Conservation (phyloP, 768 basidiomycete genomes). For the Amanita muscaria region DNA sequence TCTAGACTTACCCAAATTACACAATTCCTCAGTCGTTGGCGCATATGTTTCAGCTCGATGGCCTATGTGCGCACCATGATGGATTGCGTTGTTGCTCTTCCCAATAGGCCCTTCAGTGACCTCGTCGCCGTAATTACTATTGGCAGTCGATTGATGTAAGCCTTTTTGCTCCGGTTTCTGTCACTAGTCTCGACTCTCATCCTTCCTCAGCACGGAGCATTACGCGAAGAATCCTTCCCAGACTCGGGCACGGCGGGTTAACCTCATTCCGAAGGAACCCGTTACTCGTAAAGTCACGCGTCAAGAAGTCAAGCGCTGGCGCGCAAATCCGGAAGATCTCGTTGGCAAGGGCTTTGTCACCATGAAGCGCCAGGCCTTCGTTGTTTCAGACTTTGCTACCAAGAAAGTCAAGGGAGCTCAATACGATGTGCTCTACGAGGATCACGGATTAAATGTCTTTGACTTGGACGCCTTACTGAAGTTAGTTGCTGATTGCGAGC, state of each 20-base stretch:
- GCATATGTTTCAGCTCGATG: background rate
- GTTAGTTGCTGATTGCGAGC: no score
- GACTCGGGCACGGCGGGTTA: background rate
- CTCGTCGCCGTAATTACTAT: no score
- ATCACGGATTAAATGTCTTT: no score
- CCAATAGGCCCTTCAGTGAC: no score
- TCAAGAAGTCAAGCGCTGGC: background rate
- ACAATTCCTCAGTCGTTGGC: background rate
- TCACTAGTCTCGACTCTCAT: no score
- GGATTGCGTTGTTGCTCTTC: background rate
- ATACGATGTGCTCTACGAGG: background rate
- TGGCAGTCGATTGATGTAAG: background rate
- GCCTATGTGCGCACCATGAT: background rate
- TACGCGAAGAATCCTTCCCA: no score
- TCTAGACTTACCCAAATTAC: constrained; percentile 1
- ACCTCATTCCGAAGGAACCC: background rate
- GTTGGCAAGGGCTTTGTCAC: background rate
- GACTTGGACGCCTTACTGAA: no score
- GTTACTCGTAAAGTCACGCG: background rate
- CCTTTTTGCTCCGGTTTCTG: background rate
- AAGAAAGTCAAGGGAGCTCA: background rate
- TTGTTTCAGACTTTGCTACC: background rate
- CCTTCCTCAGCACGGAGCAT: no score
- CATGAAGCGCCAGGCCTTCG: background rate
- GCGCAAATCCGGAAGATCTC: background rate